Conservation (phyloP, 208 protist species). For the Trypanosoma mega region DNA sequence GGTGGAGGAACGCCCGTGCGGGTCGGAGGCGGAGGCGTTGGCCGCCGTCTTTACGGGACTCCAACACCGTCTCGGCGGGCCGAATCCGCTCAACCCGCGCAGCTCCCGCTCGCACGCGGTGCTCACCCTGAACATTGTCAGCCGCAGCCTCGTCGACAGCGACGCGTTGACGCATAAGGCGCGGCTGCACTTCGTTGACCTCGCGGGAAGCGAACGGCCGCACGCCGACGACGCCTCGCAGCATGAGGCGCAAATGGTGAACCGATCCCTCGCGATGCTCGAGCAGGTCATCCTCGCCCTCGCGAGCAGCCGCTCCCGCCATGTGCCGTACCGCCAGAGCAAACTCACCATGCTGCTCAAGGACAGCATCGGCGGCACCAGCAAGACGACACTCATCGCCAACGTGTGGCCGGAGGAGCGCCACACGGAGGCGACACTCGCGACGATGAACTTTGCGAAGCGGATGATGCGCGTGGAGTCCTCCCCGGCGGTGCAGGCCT, state of each 20-base stretch:
- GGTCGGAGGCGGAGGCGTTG: conserved; percentile 76
- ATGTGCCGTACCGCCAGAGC: conserved; percentile 73
- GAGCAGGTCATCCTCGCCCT: conserved; percentile 90
- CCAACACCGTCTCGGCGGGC: conserved; percentile 40
- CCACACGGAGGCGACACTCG: conserved; percentile 70
- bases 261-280: conserved; percentile 90
- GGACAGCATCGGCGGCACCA: conserved; percentile 66
- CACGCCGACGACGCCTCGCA: conserved; percentile 25
- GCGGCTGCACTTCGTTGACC: conserved; percentile 90
- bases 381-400: conserved; percentile 85
- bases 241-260: conserved; percentile 36
- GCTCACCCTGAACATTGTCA: conserved; percentile 79
- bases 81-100: conserved; percentile 45
- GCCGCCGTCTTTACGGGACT: conserved; percentile 79
- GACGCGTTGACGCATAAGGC: conserved; percentile 44
- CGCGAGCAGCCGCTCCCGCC: conserved; percentile 20
- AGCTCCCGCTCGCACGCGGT: conserved; percentile 73
- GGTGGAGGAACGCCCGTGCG: conserved; percentile 37
- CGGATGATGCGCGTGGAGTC: conserved; percentile 87
- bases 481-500: conserved; percentile 53
- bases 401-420: conserved; percentile 68
- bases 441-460: conserved; percentile 89
- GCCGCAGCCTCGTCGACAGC: conserved; percentile 73
- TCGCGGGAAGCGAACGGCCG: conserved; percentile 85
- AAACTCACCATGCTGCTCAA: conserved; percentile 82